Conservation (phyloP, 2,329 filamentous ascomycete genomes). For the Cercospora brassicicola region DNA sequence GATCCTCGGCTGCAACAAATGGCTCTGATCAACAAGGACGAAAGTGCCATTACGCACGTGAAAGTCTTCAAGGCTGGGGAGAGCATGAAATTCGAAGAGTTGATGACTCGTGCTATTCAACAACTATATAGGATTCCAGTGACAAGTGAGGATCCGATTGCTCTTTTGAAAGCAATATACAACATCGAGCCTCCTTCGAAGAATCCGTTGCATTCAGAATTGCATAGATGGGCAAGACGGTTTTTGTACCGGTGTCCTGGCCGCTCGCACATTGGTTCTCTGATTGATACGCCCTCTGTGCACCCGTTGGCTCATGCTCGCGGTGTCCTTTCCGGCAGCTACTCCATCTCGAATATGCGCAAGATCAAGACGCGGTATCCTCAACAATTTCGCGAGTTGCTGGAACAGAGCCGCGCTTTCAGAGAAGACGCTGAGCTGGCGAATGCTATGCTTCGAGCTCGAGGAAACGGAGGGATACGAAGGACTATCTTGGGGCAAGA, state of each 20-base stretch:
- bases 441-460: not conserved
- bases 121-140: slow-evolving; percentile 37
- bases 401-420: slow-evolving; percentile 13
- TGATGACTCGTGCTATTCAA: slow-evolving; percentile 39
- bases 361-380: slow-evolving; percentile 11
- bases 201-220: slow-evolving; percentile 27
- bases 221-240: slow-evolving; percentile 32
- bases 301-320: not conserved
- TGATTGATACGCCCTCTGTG: not conserved
- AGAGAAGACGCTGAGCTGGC: slow-evolving; percentile 12
- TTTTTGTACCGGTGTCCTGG: slow-evolving; percentile 23
- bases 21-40: slow-evolving; percentile 6
- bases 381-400: not conserved
- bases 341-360: slow-evolving; percentile 5
- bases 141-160: slow-evolving; percentile 42
- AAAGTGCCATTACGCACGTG: slow-evolving; percentile 29
- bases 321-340: not conserved
- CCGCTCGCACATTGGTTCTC: not conserved
- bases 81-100: slow-evolving; percentile 41
- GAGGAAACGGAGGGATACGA: not conserved
- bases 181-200: slow-evolving; percentile 18
- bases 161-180: slow-evolving; percentile 41
- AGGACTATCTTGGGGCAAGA: not conserved
- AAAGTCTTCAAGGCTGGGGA: slow-evolving; percentile 39
- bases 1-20: not conserved